These are phyloP conservation scores for Exophiala bonariae DNA, from an alignment of 2,329 filamentous ascomycete genomes.

Conservation along the genomic window DNA sequence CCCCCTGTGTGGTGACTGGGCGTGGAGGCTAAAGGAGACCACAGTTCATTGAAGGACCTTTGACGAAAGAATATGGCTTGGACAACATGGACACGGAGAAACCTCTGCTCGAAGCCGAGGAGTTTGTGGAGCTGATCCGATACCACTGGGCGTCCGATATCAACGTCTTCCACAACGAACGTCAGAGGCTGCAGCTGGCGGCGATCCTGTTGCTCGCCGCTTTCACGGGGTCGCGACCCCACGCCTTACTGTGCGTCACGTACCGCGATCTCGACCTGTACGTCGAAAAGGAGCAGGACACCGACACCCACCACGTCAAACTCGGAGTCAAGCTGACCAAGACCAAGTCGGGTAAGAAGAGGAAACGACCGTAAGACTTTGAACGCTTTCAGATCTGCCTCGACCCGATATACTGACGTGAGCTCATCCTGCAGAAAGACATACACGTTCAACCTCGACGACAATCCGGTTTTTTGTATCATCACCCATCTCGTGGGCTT, in stretches of 20 bases:
- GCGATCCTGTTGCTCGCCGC: constrained; percentile 16
- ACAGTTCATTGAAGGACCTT: constrained; percentile 17
- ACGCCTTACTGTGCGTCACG: constrained; percentile 8
- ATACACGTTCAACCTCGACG: constrained; percentile 8
- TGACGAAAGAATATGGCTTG: constrained; percentile 15
- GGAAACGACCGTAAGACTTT: constrained; percentile 13
- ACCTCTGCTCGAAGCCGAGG: constrained; percentile 13
- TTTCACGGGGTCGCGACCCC: constrained; percentile 11
- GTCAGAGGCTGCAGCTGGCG: constrained; percentile 9
- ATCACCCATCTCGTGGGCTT: constrained; percentile 14
- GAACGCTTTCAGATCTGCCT: not conserved
- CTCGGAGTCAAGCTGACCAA: constrained; percentile 13
- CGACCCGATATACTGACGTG: not conserved
- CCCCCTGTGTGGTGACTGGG: not conserved
- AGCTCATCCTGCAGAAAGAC: not conserved
- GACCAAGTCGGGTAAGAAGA: constrained; percentile 13
- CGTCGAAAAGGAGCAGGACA: constrained; percentile 16
- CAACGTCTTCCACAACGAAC: constrained; percentile 15
- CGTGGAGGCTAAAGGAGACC: not conserved
- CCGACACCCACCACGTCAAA: constrained; percentile 6
- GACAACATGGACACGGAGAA: constrained; percentile 16
- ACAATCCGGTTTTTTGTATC: constrained; percentile 16
- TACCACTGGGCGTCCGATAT: constrained; percentile 15
- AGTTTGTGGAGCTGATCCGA: constrained; percentile 14
- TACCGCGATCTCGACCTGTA: constrained; percentile 16